phyloP scores from a whole-genome alignment of 1,284 basidiomycete genomes.

The Ustilago curta region DNA sequence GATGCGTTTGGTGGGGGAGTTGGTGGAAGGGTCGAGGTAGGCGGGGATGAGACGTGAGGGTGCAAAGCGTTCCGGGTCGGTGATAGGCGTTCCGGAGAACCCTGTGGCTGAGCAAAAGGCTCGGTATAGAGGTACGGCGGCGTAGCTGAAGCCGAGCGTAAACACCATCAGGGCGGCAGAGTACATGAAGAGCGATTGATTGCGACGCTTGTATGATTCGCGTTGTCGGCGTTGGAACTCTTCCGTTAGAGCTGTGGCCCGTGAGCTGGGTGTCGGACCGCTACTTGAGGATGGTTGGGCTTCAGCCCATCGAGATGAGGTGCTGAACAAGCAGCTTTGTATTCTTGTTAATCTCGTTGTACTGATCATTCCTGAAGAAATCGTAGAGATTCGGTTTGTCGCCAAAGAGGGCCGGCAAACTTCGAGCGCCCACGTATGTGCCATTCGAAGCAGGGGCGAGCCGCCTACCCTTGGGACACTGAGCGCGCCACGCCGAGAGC shows the following conservation, averaged over 20 bases:
- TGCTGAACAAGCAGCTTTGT: constrained; percentile 23
- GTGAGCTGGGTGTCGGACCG: constrained; percentile 1
- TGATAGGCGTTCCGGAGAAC: constrained; percentile 92
- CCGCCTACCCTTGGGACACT: constrained; percentile 1
- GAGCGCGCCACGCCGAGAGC: constrained; percentile 7
- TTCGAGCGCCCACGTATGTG: constrained; percentile 46
- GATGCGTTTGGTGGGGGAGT: constrained; percentile 72
- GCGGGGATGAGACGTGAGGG: constrained; percentile 56
- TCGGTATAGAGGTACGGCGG: constrained; percentile 95
- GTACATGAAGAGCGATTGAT: constrained; percentile 82
- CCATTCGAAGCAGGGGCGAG: constrained; percentile 37
- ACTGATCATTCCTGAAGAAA: background rate
- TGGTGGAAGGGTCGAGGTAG: constrained; percentile 70
- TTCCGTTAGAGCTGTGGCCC: constrained; percentile 27
- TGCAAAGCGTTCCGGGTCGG: constrained; percentile 69
- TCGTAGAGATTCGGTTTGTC: background rate
- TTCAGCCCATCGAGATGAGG: constrained; percentile 10
- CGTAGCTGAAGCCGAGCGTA: constrained; percentile 87
- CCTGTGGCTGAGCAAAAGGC: constrained; percentile 98
- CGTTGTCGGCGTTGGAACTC: constrained; percentile 42
- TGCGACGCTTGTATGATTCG: constrained; percentile 69
- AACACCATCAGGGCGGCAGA: constrained; percentile 83
- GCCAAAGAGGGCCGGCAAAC: constrained; percentile 1
- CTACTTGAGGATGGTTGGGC: constrained; percentile 5
- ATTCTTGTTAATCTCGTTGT: constrained; percentile 5